Conservation (phyloP, 2,329 filamentous ascomycete species). For the Paramyrothecium sp. region DNA sequence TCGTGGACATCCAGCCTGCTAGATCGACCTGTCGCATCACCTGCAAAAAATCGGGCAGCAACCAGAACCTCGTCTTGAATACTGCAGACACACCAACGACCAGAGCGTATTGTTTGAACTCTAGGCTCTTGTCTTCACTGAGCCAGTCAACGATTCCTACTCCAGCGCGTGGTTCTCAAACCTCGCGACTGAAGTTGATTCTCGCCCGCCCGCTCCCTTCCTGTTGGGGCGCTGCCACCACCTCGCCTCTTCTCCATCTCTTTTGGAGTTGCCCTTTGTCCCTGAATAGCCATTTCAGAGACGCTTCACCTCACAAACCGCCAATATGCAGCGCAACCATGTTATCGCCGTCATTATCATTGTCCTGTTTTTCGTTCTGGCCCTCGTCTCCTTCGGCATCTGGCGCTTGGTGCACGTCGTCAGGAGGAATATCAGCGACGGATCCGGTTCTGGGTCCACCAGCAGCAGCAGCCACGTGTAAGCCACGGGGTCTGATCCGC, state of each 20-base stretch:
- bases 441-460: conserved; percentile 27
- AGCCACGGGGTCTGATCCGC: neutral
- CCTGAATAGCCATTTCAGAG: neutral
- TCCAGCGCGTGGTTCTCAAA: too few relatives aligned
- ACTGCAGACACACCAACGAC: too few relatives aligned
- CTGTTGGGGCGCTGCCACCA: neutral
- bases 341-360: conserved; percentile 69
- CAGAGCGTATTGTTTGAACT: too few relatives aligned
- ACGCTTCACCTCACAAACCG: conserved; percentile 15
- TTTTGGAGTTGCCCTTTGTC: neutral
- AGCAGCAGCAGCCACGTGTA: conserved; percentile 7
- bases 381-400: conserved; percentile 61
- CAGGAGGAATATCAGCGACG: conserved; percentile 39
- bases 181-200: too few relatives aligned
- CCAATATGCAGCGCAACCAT: conserved; percentile 62
- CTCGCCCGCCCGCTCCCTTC: too few relatives aligned
- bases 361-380: conserved; percentile 62
- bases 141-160: too few relatives aligned
- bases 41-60: too few relatives aligned
- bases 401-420: conserved; percentile 58
- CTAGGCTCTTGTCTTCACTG: too few relatives aligned
- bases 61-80: too few relatives aligned
- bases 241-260: neutral
- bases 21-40: too few relatives aligned
- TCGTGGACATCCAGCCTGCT: too few relatives aligned